Percentiles rank a stretch among this genome's conserved stretches.
Evolutionary conservation across 768 basidiomycete genomes (phyloP).

Genomic region (Boletus patriciae): DNA sequence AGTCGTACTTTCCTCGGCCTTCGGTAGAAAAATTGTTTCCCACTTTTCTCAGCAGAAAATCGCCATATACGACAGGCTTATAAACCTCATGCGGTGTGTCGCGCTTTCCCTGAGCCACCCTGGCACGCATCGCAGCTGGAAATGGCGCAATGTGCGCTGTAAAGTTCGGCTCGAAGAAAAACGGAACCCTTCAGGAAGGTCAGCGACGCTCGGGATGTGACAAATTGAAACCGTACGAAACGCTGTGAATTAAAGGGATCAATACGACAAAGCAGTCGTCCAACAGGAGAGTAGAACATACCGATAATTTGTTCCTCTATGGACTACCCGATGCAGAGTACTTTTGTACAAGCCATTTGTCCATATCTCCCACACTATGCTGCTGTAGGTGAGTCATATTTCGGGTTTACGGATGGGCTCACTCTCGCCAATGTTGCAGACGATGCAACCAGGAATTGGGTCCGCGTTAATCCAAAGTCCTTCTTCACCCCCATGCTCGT

Average conservation of each 20-base stretch:
- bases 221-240: slow-evolving; percentile 56
- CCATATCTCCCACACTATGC: slow-evolving; percentile 89
- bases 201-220: not conserved
- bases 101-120: not conserved
- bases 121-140: slow-evolving; percentile 51
- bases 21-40: slow-evolving; percentile 63
- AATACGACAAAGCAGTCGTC: not conserved
- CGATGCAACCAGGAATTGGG: slow-evolving; percentile 78
- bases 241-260: slow-evolving; percentile 39
- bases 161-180: slow-evolving; percentile 94
- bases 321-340: slow-evolving; percentile 88
- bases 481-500: slow-evolving; percentile 54
- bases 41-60: slow-evolving; percentile 75
- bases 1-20: slow-evolving; percentile 36
- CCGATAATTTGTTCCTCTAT: slow-evolving; percentile 69
- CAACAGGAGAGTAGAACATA: slow-evolving; percentile 14
- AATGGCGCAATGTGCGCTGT: slow-evolving; percentile 68
- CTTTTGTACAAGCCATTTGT: slow-evolving; percentile 83
- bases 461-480: slow-evolving; percentile 83
- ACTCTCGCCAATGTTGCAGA: slow-evolving; percentile 95
- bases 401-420: slow-evolving; percentile 26
- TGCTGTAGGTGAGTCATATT: not conserved
- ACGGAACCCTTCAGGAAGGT: slow-evolving; percentile 61
- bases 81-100: slow-evolving; percentile 35
- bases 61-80: slow-evolving; percentile 66